Evolutionary conservation across 2,329 filamentous ascomycete genomes (phyloP).

Genomic region (Fusarium fujikuroi): DNA sequence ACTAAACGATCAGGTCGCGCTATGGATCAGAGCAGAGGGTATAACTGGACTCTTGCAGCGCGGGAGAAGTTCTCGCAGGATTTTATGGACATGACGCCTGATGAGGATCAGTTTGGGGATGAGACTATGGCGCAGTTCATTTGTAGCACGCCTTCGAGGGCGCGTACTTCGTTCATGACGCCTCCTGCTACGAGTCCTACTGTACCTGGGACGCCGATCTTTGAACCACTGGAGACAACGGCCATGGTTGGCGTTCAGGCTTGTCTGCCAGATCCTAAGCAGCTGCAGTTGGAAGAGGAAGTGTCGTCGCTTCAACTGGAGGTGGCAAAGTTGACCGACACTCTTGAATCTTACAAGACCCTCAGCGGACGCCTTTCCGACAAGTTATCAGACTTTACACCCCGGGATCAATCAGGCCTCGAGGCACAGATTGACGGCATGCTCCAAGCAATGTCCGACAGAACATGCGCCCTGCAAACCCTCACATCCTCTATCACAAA

Average conservation of each 20-base stretch:
- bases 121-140: constrained; percentile 61
- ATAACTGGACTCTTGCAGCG: constrained; percentile 64
- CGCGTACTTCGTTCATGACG: constrained; percentile 62
- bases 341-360: constrained; percentile 59
- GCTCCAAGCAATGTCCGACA: constrained; percentile 59
- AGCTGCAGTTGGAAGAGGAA: constrained; percentile 57
- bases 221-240: constrained; percentile 28
- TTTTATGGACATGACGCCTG: constrained; percentile 53
- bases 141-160: constrained; percentile 62
- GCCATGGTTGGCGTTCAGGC: constrained; percentile 22
- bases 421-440: constrained; percentile 57
- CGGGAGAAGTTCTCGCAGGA: constrained; percentile 59
- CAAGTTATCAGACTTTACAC: constrained; percentile 47
- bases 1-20: constrained; percentile 34
- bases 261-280: constrained; percentile 55
- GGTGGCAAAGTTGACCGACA: constrained; percentile 58
- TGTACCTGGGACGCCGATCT: constrained; percentile 52
- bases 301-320: constrained; percentile 61
- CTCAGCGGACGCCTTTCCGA: constrained; percentile 53
- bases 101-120: constrained; percentile 60
- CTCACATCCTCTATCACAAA: constrained; percentile 58
- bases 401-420: constrained; percentile 42
- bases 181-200: constrained; percentile 66
- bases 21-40: constrained; percentile 44
- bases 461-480: constrained; percentile 58